Conservation (phyloP, 2,329 filamentous ascomycete genomes). For the Xylariaceae sp. region DNA sequence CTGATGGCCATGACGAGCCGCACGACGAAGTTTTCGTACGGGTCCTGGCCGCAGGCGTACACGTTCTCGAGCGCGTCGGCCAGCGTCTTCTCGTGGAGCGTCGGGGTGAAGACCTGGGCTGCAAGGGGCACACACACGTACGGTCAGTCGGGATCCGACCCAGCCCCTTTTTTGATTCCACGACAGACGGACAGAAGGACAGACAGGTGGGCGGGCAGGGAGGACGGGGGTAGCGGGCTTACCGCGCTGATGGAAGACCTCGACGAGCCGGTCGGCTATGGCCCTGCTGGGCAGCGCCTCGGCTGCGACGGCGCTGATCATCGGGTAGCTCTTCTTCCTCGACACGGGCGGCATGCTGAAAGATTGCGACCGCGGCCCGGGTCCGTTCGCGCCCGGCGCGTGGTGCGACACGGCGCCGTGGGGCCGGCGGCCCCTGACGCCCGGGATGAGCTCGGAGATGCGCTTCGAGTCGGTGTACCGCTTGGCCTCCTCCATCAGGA, state of each 20-base stretch:
- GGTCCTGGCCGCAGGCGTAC: conserved; percentile 65
- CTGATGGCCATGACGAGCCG: conserved; percentile 92
- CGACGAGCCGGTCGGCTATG: conserved; percentile 70
- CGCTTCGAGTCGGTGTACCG: conserved; percentile 84
- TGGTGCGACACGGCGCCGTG: conserved; percentile 22
- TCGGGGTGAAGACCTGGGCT: conserved; percentile 86
- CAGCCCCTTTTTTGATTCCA: conserved; percentile 11
- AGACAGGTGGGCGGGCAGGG: too few relatives aligned
- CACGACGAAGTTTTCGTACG: conserved; percentile 81
- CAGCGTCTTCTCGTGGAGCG: conserved; percentile 77
- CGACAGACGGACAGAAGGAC: too few relatives aligned
- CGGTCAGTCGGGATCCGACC: too few relatives aligned
- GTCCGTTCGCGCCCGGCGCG: conserved; percentile 1
- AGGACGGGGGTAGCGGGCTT: conserved; percentile 11
- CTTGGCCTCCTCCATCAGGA: conserved; percentile 95
- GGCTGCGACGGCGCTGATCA: conserved; percentile 79
- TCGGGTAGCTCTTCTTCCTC: conserved; percentile 81
- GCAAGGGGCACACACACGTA: too few relatives aligned
- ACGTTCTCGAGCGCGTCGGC: conserved; percentile 71
- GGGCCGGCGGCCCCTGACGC: conserved; percentile 52
- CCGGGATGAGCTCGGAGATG: conserved; percentile 86
- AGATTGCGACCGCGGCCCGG: conserved; percentile 57
- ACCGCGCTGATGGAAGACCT: conserved; percentile 84
- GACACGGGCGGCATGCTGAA: conserved; percentile 42
- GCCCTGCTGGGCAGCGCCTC: conserved; percentile 64